A percentile compares a stretch with the other conserved stretches of the same genome.
phyloP scores from a whole-genome alignment of 2,329 filamentous ascomycete species.

The Raffaelea albimanens region DNA sequence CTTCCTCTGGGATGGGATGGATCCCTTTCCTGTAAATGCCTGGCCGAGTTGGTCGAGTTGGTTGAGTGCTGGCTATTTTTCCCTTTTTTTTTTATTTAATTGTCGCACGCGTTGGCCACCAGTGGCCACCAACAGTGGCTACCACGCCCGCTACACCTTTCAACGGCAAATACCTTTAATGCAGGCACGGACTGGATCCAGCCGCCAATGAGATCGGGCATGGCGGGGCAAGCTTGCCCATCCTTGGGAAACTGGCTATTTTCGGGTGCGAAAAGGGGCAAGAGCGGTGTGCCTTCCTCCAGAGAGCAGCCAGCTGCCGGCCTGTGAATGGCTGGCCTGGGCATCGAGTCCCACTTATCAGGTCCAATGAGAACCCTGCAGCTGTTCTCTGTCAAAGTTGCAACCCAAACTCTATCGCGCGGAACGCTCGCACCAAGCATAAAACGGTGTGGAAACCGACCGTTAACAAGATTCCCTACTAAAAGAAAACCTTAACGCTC shows the following conservation, averaged over 20 bases:
- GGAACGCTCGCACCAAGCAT: too few species aligned
- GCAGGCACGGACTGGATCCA: slow-evolving; percentile 11
- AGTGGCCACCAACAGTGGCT: too few species aligned
- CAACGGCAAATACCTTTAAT: slow-evolving; percentile 10
- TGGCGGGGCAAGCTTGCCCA: slow-evolving; percentile 7
- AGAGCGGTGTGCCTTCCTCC: neutral
- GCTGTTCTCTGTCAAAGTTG: too few species aligned
- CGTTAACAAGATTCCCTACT: too few species aligned
- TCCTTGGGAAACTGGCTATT: slow-evolving; percentile 1
- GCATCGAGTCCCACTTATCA: too few species aligned
- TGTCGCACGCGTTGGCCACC: slow-evolving; percentile 5
- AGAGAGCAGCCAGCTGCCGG: neutral
- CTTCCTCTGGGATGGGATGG: neutral
- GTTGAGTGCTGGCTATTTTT: neutral
- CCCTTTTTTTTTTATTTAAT: neutral
- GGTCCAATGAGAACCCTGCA: too few species aligned
- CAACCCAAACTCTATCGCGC: too few species aligned
- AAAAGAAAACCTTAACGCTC: too few species aligned
- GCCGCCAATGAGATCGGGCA: slow-evolving; percentile 8
- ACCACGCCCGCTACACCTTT: neutral
- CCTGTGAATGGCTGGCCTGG: too few species aligned
- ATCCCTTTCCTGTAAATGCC: neutral
- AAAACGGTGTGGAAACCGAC: too few species aligned
- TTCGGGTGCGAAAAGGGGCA: slow-evolving; percentile 7
- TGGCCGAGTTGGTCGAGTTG: neutral